Evolutionary conservation across 345 rosid genomes (phyloP).

Genomic region (Stellera chamaejasme): DNA sequence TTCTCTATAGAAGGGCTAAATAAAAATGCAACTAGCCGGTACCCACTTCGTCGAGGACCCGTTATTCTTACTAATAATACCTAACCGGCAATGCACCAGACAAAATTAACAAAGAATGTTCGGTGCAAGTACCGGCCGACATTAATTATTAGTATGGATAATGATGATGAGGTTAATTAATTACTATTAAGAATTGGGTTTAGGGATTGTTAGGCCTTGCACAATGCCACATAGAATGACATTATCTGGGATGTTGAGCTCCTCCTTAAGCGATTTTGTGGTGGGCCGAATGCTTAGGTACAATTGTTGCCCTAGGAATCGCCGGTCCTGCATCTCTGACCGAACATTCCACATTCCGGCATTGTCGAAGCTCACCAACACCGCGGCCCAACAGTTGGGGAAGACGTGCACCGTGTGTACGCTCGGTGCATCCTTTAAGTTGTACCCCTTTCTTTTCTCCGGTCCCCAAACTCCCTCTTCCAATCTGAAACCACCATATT

Average conservation of each 20-base stretch:
- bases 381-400: constrained; percentile 89
- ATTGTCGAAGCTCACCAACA: constrained; percentile 70
- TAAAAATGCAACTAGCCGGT: too few relatives aligned
- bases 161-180: too few relatives aligned
- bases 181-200: constrained; percentile 32
- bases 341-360: constrained; percentile 94
- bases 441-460: constrained; percentile 73
- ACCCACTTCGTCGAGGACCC: too few relatives aligned
- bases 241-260: constrained; percentile 68
- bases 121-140: too few relatives aligned
- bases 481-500: constrained; percentile 19
- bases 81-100: too few relatives aligned
- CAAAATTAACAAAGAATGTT: too few relatives aligned
- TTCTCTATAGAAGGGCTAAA: too few relatives aligned
- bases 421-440: constrained; percentile 73
- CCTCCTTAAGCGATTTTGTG: constrained; percentile 63
- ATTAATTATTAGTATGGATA: too few relatives aligned
- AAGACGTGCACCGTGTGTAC: constrained; percentile 75
- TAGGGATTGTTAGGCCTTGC: constrained; percentile 37
- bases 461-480: constrained; percentile 87
- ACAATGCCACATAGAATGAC: constrained; percentile 45
- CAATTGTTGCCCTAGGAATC: constrained; percentile 70
- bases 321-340: constrained; percentile 56
- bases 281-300: constrained; percentile 65
- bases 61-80: too few relatives aligned